Evolutionary conservation across 208 protist genomes (phyloP).

Genomic region (Angomonas deanei): DNA sequence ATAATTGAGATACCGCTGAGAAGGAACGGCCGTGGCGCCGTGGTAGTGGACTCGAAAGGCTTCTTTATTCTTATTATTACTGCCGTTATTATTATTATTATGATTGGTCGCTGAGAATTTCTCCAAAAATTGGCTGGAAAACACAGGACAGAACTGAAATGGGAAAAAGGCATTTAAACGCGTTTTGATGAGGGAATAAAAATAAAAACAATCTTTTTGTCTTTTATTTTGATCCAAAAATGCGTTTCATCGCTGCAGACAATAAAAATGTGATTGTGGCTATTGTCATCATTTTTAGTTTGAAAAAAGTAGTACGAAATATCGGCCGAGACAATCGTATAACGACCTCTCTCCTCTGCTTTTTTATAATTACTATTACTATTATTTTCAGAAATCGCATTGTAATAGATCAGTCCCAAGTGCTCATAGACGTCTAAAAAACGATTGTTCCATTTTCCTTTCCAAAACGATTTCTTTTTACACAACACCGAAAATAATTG

Average conservation of each 20-base stretch:
- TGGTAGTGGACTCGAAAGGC: not conserved
- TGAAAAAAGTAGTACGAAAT: not conserved
- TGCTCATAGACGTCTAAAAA: not conserved
- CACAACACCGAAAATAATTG: not conserved
- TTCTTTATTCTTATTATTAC: not conserved
- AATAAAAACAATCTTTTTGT: not conserved
- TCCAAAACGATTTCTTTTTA: not conserved
- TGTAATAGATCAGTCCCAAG: not conserved
- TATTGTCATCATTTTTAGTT: not conserved
- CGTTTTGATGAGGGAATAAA: not conserved
- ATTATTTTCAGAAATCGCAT: not conserved
- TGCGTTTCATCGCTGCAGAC: not conserved
- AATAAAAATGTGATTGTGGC: not conserved
- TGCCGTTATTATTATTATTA: not conserved
- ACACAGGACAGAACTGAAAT: not conserved
- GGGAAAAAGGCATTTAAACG: not conserved
- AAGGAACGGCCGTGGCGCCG: not conserved
- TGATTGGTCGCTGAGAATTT: not conserved
- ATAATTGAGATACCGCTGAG: not conserved
- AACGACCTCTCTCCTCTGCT: not conserved
- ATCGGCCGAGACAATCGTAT: not conserved
- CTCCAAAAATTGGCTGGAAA: no score
- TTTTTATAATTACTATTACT: not conserved
- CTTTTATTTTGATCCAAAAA: not conserved
- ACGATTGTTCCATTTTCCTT: not conserved